These are phyloP conservation scores for Pseudoperonospora humuli DNA, from an alignment of 352 stramenopile genomes.

Conservation along the genomic window DNA sequence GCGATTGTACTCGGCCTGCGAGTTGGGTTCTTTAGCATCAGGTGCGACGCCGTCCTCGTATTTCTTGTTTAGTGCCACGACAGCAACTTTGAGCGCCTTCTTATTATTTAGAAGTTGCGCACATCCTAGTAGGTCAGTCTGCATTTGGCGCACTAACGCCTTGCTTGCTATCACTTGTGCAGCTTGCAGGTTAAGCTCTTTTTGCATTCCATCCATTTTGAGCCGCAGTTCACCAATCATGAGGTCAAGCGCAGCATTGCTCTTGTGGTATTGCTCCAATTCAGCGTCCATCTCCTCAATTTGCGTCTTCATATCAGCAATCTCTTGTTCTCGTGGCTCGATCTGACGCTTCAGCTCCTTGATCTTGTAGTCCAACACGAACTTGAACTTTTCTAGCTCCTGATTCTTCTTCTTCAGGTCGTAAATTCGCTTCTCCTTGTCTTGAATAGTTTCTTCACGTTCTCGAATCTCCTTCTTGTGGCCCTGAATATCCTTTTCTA, in stretches of 20 bases:
- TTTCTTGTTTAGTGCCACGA: constrained; percentile 84
- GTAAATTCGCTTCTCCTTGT: constrained; percentile 96
- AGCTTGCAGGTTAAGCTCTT: constrained; percentile 67
- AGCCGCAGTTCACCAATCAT: constrained; percentile 92
- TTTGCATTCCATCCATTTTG: constrained; percentile 91
- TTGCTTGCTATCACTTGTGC: constrained; percentile 56
- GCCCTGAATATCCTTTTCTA: constrained; percentile 90
- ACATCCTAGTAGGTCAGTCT: constrained; percentile 65
- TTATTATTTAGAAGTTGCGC: constrained; percentile 68
- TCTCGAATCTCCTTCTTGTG: constrained; percentile 91
- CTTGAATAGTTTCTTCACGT: constrained; percentile 91
- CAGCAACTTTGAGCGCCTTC: constrained; percentile 66
- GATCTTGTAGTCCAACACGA: constrained; percentile 96
- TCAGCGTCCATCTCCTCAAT: constrained; percentile 95
- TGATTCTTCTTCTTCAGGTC: constrained; percentile 97
- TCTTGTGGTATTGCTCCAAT: constrained; percentile 93
- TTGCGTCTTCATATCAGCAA: constrained; percentile 90
- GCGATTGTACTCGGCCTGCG: constrained; percentile 86
- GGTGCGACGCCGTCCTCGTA: constrained; percentile 65
- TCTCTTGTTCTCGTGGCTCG: constrained; percentile 91
- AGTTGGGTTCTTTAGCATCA: constrained; percentile 84
- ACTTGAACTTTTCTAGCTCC: constrained; percentile 96
- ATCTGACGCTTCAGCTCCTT: constrained; percentile 96
- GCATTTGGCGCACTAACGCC: constrained; percentile 65
- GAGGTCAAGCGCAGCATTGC: constrained; percentile 88